Conservation (phyloP, 441 rosid species). For the Erodium texanum region DNA sequence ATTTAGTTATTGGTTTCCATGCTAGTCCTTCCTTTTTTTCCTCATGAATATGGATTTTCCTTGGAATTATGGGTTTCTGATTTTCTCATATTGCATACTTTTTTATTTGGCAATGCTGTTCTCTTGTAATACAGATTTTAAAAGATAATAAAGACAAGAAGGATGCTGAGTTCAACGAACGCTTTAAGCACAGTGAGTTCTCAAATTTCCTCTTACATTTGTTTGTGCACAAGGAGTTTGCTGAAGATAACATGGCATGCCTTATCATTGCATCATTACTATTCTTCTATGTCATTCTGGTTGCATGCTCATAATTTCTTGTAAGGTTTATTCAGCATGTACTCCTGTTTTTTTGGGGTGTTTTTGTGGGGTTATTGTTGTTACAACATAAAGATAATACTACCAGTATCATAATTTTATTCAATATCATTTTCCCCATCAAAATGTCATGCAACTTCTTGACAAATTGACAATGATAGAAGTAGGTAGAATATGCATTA, state of each 20-base stretch:
- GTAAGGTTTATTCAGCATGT: background rate
- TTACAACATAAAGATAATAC: background rate
- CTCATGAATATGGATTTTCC: background rate
- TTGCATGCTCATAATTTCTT: background rate
- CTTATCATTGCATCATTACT: background rate
- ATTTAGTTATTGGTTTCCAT: background rate
- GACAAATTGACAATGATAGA: background rate
- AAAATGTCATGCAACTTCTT: background rate
- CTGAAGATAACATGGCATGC: background rate
- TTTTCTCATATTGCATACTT: background rate
- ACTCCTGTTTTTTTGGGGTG: background rate
- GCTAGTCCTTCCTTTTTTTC: background rate
- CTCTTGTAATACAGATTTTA: constrained; percentile 41
- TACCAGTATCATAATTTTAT: background rate
- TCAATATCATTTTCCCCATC: background rate
- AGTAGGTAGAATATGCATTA: background rate
- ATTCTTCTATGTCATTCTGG: background rate
- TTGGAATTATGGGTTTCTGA: background rate
- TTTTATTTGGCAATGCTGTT: background rate
- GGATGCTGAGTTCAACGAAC: constrained; percentile 92
- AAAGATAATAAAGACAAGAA: constrained; percentile 92
- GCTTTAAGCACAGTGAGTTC: constrained; percentile 82
- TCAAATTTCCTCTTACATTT: background rate
- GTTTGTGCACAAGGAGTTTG: background rate
- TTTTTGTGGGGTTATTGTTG: background rate